Evolutionary conservation across 2,329 filamentous ascomycete genomes (phyloP).

Genomic region (Hypomyces rosellus): DNA sequence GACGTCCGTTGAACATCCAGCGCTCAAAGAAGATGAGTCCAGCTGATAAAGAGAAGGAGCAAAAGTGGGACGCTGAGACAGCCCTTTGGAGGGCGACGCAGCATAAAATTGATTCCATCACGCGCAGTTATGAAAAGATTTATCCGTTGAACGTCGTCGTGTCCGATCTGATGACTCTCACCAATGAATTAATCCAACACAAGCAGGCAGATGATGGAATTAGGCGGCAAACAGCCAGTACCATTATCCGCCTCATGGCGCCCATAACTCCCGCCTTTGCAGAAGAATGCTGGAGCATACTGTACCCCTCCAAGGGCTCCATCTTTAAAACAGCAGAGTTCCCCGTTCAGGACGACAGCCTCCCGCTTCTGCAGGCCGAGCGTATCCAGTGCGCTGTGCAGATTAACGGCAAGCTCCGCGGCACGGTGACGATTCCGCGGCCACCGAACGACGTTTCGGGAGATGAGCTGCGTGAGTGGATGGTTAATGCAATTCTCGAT

Average conservation of each 20-base stretch:
- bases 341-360: constrained; percentile 49
- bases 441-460: constrained; percentile 35
- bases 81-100: constrained; percentile 61
- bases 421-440: constrained; percentile 57
- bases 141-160: constrained; percentile 78
- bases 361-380: constrained; percentile 43
- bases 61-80: constrained; percentile 40
- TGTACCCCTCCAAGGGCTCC: constrained; percentile 36
- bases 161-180: constrained; percentile 75
- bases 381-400: constrained; percentile 60
- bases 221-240: constrained; percentile 42
- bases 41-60: constrained; percentile 26
- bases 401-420: constrained; percentile 72
- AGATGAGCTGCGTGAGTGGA: constrained; percentile 49
- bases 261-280: constrained; percentile 75
- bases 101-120: constrained; percentile 59
- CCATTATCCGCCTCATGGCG: constrained; percentile 65
- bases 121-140: constrained; percentile 60
- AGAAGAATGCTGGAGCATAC: constrained; percentile 69
- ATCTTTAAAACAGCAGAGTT: constrained; percentile 48
- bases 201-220: constrained; percentile 35
- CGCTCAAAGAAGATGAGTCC: constrained; percentile 19
- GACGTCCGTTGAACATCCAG: constrained; percentile 10
- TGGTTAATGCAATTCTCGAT: constrained; percentile 54
- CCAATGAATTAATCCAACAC: constrained; percentile 57